Conservation (phyloP, 1,139 yeast genomes). For the Debaryomyces fabryi region DNA sequence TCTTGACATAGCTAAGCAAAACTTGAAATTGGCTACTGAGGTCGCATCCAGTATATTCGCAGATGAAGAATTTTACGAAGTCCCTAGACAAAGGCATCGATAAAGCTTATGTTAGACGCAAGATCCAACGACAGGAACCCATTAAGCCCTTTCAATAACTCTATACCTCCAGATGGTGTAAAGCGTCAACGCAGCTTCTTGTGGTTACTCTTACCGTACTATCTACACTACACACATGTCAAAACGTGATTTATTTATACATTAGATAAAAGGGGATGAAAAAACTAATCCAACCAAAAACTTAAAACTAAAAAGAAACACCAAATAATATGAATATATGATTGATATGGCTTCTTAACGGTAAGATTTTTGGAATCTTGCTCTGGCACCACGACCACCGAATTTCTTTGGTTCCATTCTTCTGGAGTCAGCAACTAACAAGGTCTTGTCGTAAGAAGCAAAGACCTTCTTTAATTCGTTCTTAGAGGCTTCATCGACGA, state of each 20-base stretch:
- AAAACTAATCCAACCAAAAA: slow-evolving; percentile 7
- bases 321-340: slow-evolving; percentile 9
- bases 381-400: slow-evolving; percentile 99
- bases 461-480: slow-evolving; percentile 99
- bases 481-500: slow-evolving; percentile 98
- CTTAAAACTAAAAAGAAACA: slow-evolving; percentile 7
- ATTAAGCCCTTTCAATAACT: too few species aligned
- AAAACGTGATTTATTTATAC: slow-evolving; percentile 15
- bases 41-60: too few species aligned
- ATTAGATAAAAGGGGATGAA: slow-evolving; percentile 14
- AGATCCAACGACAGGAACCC: too few species aligned
- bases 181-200: too few species aligned
- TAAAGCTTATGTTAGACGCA: too few species aligned
- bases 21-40: too few species aligned
- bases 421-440: slow-evolving; percentile 99
- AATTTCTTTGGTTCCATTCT: slow-evolving; percentile 99
- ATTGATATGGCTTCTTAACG: slow-evolving; percentile 61
- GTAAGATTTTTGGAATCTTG: slow-evolving; percentile 99
- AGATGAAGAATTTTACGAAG: too few species aligned
- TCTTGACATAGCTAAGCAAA: too few species aligned
- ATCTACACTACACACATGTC: slow-evolving; percentile 1
- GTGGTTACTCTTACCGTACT: background rate
- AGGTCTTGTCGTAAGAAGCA: slow-evolving; percentile 98
- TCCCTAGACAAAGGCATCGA: too few species aligned
- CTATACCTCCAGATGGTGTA: too few species aligned